A percentile compares a stretch with the other conserved stretches of the same genome.
Conservation (phyloP, 371 early-diverging fungal genomes). For the Cladochytrium tenue region DNA sequence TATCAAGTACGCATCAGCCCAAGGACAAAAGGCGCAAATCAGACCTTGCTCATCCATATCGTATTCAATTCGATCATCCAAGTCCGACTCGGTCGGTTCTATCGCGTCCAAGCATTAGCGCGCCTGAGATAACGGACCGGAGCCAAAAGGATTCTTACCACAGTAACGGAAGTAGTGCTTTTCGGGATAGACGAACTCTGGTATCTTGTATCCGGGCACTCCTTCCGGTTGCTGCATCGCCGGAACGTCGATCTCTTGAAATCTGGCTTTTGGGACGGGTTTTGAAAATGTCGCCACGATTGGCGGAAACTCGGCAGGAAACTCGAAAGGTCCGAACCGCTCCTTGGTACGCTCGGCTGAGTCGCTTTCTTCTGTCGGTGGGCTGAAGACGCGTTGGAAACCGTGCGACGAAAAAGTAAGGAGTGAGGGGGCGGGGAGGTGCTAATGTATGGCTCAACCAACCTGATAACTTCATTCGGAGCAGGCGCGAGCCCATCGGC, state of each 20-base stretch:
- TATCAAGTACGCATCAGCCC: too few species aligned
- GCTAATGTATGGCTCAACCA: background rate
- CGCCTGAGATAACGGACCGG: slow-evolving; percentile 42
- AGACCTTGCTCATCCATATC: slow-evolving; percentile 96
- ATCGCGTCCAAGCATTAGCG: slow-evolving; percentile 37
- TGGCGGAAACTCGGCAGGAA: background rate
- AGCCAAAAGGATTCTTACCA: slow-evolving; percentile 18
- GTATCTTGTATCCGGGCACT: slow-evolving; percentile 4
- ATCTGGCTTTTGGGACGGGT: slow-evolving; percentile 19
- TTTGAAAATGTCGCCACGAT: slow-evolving; percentile 4
- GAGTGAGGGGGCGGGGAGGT: background rate
- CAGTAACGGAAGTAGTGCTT: slow-evolving; percentile 36
- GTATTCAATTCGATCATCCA: slow-evolving; percentile 83
- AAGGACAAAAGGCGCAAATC: background rate
- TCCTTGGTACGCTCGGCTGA: background rate
- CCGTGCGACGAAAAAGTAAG: background rate
- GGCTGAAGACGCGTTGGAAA: too few species aligned
- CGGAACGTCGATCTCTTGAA: background rate
- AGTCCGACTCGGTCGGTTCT: slow-evolving; percentile 83
- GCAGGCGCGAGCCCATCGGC: background rate
- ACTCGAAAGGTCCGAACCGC: background rate
- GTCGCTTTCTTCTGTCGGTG: too few species aligned
- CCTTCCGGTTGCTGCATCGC: background rate
- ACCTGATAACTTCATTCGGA: background rate
- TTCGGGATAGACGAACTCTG: slow-evolving; percentile 17